Base-by-base conservation (phyloP, 2,329 filamentous ascomycete species). In the Fusarium denticulatum region DNA sequence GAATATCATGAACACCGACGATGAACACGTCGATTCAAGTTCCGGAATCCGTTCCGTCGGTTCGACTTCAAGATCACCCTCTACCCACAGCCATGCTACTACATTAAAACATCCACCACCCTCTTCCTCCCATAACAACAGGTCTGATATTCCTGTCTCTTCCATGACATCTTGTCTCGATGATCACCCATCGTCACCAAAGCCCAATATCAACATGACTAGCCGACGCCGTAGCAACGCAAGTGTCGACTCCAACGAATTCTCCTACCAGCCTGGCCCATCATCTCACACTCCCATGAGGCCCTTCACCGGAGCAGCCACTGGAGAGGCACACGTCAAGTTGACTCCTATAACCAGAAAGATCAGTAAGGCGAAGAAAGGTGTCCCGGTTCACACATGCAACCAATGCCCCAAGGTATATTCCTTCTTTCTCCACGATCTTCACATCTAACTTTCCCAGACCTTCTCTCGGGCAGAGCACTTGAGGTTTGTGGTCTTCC, bases 381-480 rank as follows among this genome's bases (percentile, higher is more conserved):
- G 88, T 18, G 82, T 89, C n/a, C 86, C 86, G 22, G 88, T 90
- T 60, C 88, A 90, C 77, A 84, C 82, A 6, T 90, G 88, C 71
- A 85, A 89, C 11, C 80, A 83, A 60, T 89, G 88, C 73, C 80
- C 85, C 24, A 89, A 89, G 84, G 87, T 88, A 81, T 42, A 53
- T 34, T 64, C 47, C 60, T 42, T 43, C 47, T 45, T 43, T 36
- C 40, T n/a, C 11, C 52, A 32, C 32, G 11, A 32, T 47, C 42
- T 49, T 30, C 69, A 52, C 32, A 42, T 66, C 56, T 70, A 36
- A 73, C 50, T 22, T 40, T 53, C 24, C 24, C 14, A 91, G 89
- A 90, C 87, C 5, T 91, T 91, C 70, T 90, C 89, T 18, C 84
- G 89, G 76, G 89, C 89, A 36, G 89, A 91, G 76, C 89, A 91